A percentile compares a stretch with the other conserved stretches of the same genome.
phyloP scores from a whole-genome alignment of 2,329 filamentous ascomycete species.

The Alternaria rosae region DNA sequence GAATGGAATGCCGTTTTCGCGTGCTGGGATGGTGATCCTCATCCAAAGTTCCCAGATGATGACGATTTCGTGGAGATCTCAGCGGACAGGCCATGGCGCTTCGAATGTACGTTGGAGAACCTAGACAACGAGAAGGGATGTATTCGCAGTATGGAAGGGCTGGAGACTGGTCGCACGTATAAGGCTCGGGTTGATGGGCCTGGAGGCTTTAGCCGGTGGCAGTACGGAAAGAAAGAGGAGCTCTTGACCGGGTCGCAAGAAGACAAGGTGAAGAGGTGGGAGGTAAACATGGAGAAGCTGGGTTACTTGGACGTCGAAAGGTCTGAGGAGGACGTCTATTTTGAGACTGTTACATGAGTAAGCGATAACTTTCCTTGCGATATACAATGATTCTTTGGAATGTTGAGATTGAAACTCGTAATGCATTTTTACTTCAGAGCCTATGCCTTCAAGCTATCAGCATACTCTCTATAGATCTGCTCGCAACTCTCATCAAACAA shows the following conservation, averaged over 20 bases:
- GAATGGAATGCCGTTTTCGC: neutral
- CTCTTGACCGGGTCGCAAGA: neutral
- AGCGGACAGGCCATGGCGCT: neutral
- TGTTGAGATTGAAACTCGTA: neutral
- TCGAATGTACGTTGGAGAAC: neutral
- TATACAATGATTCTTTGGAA: neutral
- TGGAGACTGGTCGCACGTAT: neutral
- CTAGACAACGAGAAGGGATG: neutral
- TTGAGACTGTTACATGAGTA: neutral
- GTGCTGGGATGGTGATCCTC: neutral
- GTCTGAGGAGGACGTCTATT: neutral
- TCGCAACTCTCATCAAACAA: constrained; percentile 13
- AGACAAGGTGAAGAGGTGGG: neutral
- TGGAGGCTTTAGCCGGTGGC: accelerated
- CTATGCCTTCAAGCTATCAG: constrained; percentile 7
- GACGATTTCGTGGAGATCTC: neutral
- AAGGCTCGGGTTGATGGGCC: neutral
- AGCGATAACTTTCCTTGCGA: neutral
- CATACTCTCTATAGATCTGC: constrained; percentile 17
- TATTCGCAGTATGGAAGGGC: neutral
- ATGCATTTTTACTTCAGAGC: neutral
- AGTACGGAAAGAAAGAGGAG: neutral
- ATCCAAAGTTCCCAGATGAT: neutral
- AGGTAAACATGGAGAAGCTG: neutral
- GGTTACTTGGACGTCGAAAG: accelerated